Percentiles rank a stretch among this genome's conserved stretches.
Evolutionary conservation across 2,329 filamentous ascomycete genomes (phyloP).

Genomic region (Anisogramma anomala): DNA sequence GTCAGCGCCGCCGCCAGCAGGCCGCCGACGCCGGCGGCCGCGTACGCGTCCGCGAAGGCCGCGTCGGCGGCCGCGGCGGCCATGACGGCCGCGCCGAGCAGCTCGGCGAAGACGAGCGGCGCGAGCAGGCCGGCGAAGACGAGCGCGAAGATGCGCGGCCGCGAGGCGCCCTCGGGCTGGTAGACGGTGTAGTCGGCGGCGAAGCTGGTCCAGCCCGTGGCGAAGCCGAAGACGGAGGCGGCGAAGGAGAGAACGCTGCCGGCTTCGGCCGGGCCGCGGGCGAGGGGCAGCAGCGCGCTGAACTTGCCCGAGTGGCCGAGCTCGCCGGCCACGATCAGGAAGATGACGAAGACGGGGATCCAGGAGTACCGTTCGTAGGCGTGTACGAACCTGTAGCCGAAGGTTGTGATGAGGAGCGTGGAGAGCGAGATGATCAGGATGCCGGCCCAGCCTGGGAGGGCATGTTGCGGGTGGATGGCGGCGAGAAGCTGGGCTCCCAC

Average conservation of each 20-base stretch:
- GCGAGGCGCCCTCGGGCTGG: constrained; percentile 51
- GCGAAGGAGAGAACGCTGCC: constrained; percentile 54
- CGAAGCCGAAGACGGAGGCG: constrained; percentile 55
- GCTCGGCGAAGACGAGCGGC: constrained; percentile 61
- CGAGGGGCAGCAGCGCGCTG: constrained; percentile 43
- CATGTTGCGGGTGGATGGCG: constrained; percentile 47
- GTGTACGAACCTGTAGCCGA: constrained; percentile 67
- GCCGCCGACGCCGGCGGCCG: constrained; percentile 45
- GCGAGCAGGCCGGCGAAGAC: constrained; percentile 59
- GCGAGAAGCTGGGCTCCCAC: constrained; percentile 69
- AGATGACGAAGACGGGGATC: constrained; percentile 62
- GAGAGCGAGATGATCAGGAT: constrained; percentile 61
- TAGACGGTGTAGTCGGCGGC: constrained; percentile 75
- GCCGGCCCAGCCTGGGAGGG: constrained; percentile 61
- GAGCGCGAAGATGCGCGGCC: constrained; percentile 53
- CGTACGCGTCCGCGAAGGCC: constrained; percentile 35
- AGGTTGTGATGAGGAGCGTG: constrained; percentile 59
- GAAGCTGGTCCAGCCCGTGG: constrained; percentile 62
- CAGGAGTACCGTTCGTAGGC: constrained; percentile 64
- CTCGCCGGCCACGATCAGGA: constrained; percentile 57
- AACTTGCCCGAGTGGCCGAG: constrained; percentile 59
- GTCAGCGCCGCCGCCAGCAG: constrained; percentile 55
- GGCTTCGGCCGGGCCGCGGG: constrained; percentile 45
- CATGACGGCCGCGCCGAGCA: constrained; percentile 59
- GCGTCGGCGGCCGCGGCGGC: constrained; percentile 50